These are phyloP conservation scores for Abrus precatorius DNA, from an alignment of 306 rosid genomes.

Conservation along the genomic window DNA sequence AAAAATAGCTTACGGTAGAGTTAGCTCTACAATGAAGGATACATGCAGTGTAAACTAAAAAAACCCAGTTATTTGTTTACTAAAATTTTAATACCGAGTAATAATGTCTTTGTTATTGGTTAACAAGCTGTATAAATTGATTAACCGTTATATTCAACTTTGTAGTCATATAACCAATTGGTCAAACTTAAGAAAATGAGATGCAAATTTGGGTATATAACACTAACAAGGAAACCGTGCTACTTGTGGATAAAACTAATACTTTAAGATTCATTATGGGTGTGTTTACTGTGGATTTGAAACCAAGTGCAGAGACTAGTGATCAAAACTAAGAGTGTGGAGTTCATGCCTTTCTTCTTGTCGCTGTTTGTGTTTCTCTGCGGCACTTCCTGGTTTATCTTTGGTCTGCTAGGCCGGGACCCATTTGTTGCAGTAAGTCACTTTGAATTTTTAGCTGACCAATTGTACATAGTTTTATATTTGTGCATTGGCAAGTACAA, in stretches of 20 bases:
- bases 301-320: constrained; percentile 75
- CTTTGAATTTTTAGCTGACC: not conserved
- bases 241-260: not conserved
- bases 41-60: too few relatives aligned
- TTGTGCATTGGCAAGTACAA: not conserved
- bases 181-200: not conserved
- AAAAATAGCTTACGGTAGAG: too few relatives aligned
- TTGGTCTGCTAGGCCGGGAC: constrained; percentile 84
- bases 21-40: too few relatives aligned
- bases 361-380: constrained; percentile 87
- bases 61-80: not conserved
- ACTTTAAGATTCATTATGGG: not conserved
- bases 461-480: not conserved
- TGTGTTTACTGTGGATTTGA: not conserved
- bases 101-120: not conserved
- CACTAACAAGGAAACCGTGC: not conserved
- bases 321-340: constrained; percentile 81
- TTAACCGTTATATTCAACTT: not conserved
- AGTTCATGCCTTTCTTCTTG: constrained; percentile 93
- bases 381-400: constrained; percentile 91
- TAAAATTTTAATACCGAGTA: not conserved
- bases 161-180: not conserved
- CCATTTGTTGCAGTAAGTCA: constrained; percentile 78
- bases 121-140: not conserved
- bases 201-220: not conserved